phyloP scores from a whole-genome alignment of 257 asterid species.

The Nicotiana tabacum region DNA sequence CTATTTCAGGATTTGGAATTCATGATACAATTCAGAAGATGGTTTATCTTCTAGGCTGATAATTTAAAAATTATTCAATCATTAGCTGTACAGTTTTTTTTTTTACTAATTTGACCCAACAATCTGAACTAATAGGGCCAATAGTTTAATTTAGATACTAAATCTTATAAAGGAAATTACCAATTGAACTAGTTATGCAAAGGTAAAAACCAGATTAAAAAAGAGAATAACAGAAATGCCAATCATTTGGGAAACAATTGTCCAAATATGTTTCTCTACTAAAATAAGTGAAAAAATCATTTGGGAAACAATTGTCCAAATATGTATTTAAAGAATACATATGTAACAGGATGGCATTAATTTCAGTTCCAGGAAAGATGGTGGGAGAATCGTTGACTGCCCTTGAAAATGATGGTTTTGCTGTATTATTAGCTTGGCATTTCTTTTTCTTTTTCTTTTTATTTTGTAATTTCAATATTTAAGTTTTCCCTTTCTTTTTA shows the following conservation, averaged over 20 bases:
- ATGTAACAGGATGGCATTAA: conserved; percentile 6
- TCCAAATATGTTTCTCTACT: neutral
- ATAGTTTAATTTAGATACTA: no score
- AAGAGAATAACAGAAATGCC: neutral
- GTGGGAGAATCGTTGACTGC: conserved; percentile 21
- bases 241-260: conserved; percentile 3
- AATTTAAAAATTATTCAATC: no score
- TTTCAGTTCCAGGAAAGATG: conserved; percentile 7
- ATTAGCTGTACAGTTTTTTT: no score
- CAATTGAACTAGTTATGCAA: neutral
- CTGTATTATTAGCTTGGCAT: conserved; percentile 11
- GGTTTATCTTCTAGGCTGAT: no score
- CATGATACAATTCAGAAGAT: no score
- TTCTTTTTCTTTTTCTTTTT: neutral
- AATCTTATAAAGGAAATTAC: neutral
- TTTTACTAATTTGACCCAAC: no score
- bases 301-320: neutral
- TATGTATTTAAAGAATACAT: neutral
- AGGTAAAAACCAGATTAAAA: neutral
- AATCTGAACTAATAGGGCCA: no score
- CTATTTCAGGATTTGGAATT: no score
- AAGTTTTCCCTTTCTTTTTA: no score
- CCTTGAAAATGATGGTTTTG: conserved; percentile 18
- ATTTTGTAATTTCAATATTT: neutral
- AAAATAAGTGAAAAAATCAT: neutral